Base-by-base conservation (phyloP, 2,329 filamentous ascomycete genomes). In the Chaetomiaceae sp. region DNA sequence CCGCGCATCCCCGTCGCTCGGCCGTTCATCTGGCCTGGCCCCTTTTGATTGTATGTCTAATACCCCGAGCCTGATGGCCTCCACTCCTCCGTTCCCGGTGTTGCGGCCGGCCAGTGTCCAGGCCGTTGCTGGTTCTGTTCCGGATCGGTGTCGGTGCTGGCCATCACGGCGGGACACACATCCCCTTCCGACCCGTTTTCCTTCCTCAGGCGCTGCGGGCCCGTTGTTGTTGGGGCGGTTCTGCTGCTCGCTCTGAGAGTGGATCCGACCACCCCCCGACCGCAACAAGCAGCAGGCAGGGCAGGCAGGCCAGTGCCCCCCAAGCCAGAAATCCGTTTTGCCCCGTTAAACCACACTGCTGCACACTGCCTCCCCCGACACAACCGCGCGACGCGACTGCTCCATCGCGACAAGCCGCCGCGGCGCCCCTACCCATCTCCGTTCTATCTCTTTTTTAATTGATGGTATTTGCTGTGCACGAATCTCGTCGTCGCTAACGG, bases 401-500 rank as follows among this genome's bases (percentile, higher is more conserved):
- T 70, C 68, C 67, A 73, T 74, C 71, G 70, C 70, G 69, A 72
- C 69, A 66, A 64, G 66, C 64, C 64, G 65, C 63, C 66, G 67
- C 73, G 73, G 72, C 76, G 72, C 71, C 67, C 73, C 73, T 76
- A 65, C 69, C 71, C 63, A 68, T 69, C 67, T 54, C 61, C 53
- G 59, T 66, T 64, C 54, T 50, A 67, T 63, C 54, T 51, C 59
- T 62, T 64, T 59, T 60, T 67, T 72, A 73, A 67, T 75, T 65
- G 66, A 73, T 75, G 72, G 67, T 47, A 48, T 27, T 67, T 66
- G 61, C 63, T 66, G 32, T 44, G 42, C 36, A 29, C 46, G 36
- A 27, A 42, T 53, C 43, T 58, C 41, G 41, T 57, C 45, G 56
- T 61, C 42, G 55, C 61, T 62, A 45, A 62, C 58, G 18, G 41